Conservation (phyloP, 2,329 filamentous ascomycete species). For the Monilinia aucupariae region DNA sequence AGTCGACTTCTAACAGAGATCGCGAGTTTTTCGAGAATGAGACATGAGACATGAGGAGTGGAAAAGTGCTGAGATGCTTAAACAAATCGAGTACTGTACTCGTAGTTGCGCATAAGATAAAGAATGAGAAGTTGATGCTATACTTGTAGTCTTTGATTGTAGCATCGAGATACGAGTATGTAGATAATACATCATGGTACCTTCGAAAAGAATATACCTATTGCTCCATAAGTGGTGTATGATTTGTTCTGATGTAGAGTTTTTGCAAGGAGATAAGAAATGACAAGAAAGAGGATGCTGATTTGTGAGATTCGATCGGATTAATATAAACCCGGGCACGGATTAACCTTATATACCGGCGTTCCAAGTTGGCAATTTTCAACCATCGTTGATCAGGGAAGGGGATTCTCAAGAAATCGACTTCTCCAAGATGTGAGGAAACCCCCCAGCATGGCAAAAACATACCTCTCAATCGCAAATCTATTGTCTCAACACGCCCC, state of each 20-base stretch:
- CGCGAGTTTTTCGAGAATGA: slow-evolving; percentile 36
- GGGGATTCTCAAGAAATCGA: background rate
- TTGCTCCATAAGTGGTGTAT: no score
- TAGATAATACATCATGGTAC: slow-evolving; percentile 32
- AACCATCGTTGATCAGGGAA: no score
- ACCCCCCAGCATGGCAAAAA: background rate
- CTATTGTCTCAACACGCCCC: background rate
- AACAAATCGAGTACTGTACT: no score
- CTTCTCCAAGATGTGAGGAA: background rate
- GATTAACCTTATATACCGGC: background rate
- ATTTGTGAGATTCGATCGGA: background rate
- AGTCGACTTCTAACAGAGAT: slow-evolving; percentile 39
- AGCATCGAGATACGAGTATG: slow-evolving; percentile 32
- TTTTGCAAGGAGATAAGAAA: background rate
- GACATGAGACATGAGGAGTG: slow-evolving; percentile 40
- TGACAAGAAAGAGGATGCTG: background rate
- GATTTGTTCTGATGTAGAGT: background rate
- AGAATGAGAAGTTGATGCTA: slow-evolving; percentile 41
- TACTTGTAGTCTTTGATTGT: slow-evolving; percentile 34
- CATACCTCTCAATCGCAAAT: background rate
- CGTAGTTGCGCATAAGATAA: slow-evolving; percentile 36
- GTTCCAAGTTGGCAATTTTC: background rate
- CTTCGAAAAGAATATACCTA: slow-evolving; percentile 36
- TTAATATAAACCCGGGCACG: background rate
- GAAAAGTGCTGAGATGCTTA: slow-evolving; percentile 38